Evolutionary conservation across 495 filamentous ascomycete species (phyloP).

Genomic region (Platismatia glauca): DNA sequence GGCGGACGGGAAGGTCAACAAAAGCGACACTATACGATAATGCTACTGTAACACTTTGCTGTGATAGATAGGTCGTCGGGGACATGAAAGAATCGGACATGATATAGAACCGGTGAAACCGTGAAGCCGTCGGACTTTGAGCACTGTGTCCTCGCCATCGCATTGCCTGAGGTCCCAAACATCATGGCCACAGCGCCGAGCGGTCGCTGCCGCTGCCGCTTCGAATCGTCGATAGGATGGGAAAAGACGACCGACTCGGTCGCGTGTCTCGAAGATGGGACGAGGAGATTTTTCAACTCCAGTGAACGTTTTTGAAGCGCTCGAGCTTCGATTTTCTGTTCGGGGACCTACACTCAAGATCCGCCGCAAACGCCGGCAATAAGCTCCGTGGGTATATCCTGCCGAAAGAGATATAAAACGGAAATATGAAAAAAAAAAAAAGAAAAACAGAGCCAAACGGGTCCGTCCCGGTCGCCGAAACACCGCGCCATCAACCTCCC

Average conservation of each 20-base stretch:
- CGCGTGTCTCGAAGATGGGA: too few relatives aligned
- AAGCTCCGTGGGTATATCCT: slow-evolving; percentile 13
- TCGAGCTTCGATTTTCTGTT: too few relatives aligned
- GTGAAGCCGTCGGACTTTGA: neutral
- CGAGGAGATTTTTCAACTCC: too few relatives aligned
- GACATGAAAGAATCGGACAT: neutral
- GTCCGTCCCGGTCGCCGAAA: neutral
- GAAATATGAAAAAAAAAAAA: too few relatives aligned
- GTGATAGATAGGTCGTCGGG: neutral
- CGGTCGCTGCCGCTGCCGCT: too few relatives aligned
- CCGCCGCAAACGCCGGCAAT: neutral
- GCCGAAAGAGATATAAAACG: neutral
- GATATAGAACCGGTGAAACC: neutral
- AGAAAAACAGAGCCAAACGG: neutral
- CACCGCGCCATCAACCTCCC: too few relatives aligned
- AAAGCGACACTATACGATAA: neutral
- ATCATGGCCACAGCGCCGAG: too few relatives aligned
- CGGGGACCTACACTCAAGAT: too few relatives aligned
- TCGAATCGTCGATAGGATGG: too few relatives aligned
- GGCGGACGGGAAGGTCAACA: neutral
- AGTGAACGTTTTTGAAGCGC: too few relatives aligned
- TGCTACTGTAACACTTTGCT: neutral
- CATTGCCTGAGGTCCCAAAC: too few relatives aligned
- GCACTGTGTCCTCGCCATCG: neutral
- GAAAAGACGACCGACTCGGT: too few relatives aligned